These are phyloP conservation scores for Coccinonectria pachysandricola DNA, from an alignment of 2,329 filamentous ascomycete genomes.

Conservation along the genomic window DNA sequence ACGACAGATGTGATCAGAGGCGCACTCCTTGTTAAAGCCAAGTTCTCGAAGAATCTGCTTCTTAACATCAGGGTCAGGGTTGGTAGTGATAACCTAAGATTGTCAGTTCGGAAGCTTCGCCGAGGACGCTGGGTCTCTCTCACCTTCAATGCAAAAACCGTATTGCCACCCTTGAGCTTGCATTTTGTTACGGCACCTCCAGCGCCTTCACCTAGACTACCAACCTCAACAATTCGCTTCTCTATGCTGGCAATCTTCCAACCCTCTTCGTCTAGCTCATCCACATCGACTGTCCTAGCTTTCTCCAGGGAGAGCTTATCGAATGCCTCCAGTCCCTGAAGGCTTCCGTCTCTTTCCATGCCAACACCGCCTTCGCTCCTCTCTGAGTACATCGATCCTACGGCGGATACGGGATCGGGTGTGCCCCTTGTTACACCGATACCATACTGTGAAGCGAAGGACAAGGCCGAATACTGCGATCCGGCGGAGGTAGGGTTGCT, in stretches of 20 bases:
- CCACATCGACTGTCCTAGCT: constrained; percentile 76
- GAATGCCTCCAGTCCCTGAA: constrained; percentile 66
- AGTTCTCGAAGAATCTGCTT: constrained; percentile 96
- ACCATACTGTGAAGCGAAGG: constrained; percentile 64
- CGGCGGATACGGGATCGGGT: constrained; percentile 79
- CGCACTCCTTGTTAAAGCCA: constrained; percentile 95
- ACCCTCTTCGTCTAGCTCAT: constrained; percentile 87
- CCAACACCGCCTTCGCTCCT: constrained; percentile 61
- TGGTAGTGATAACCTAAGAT: constrained; percentile 87
- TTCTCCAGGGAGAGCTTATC: constrained; percentile 75
- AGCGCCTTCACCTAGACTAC: constrained; percentile 85
- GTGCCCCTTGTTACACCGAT: constrained; percentile 59
- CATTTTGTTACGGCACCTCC: constrained; percentile 92
- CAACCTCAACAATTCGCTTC: constrained; percentile 77
- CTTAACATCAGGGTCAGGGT: constrained; percentile 95
- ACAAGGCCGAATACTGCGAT: constrained; percentile 76
- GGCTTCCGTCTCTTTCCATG: constrained; percentile 77
- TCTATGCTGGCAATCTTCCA: constrained; percentile 91
- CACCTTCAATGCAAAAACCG: constrained; percentile 92
- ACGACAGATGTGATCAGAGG: constrained; percentile 88
- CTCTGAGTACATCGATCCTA: constrained; percentile 75
- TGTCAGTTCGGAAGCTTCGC: constrained; percentile 6
- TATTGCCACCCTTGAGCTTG: constrained; percentile 82
- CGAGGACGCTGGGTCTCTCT: constrained; percentile 12
- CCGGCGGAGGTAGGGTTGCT: constrained; percentile 79